A percentile compares a stretch with the other conserved stretches of the same genome.
phyloP scores from a whole-genome alignment of 225 moss, liverwort and hornwort species.

The Polytrichum formosum region DNA sequence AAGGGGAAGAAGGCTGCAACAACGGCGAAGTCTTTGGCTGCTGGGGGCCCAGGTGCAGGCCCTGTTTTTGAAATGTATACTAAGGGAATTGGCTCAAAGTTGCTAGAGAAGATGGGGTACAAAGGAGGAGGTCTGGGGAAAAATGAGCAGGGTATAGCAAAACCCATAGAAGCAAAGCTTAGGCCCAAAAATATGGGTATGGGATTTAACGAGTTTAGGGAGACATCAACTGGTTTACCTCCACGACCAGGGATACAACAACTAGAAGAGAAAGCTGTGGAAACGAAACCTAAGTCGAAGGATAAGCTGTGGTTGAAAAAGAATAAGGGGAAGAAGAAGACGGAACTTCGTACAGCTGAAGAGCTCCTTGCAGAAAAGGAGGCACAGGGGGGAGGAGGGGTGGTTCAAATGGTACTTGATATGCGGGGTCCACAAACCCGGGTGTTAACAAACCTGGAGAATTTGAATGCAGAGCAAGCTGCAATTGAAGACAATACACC shows the following conservation, averaged over 20 bases:
- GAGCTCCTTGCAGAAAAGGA: slow-evolving; percentile 79
- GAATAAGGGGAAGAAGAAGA: slow-evolving; percentile 65
- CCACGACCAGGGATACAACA: slow-evolving; percentile 63
- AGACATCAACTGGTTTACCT: slow-evolving; percentile 61
- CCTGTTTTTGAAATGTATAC: slow-evolving; percentile 70
- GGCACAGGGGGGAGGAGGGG: slow-evolving; percentile 55
- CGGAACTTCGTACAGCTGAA: slow-evolving; percentile 58
- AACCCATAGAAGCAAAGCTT: slow-evolving; percentile 77
- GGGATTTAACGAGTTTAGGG: slow-evolving; percentile 94
- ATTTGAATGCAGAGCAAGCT: slow-evolving; percentile 76
- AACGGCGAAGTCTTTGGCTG: slow-evolving; percentile 38
- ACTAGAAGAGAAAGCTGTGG: slow-evolving; percentile 43
- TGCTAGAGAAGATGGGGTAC: slow-evolving; percentile 98
- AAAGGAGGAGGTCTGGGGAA: slow-evolving; percentile 96
- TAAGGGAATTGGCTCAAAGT: slow-evolving; percentile 75
- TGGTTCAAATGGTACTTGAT: slow-evolving; percentile 84
- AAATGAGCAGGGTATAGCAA: slow-evolving; percentile 83
- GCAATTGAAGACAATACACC: slow-evolving; percentile 66
- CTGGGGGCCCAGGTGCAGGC: slow-evolving; percentile 34
- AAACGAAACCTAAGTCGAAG: slow-evolving; percentile 63
- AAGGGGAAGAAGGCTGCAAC: slow-evolving; percentile 61
- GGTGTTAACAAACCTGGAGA: slow-evolving; percentile 77
- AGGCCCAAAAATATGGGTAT: slow-evolving; percentile 97
- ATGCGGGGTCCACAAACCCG: slow-evolving; percentile 89
- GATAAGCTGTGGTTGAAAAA: slow-evolving; percentile 78